phyloP scores from a whole-genome alignment of 441 rosid species.

The Aleurites moluccanus region DNA sequence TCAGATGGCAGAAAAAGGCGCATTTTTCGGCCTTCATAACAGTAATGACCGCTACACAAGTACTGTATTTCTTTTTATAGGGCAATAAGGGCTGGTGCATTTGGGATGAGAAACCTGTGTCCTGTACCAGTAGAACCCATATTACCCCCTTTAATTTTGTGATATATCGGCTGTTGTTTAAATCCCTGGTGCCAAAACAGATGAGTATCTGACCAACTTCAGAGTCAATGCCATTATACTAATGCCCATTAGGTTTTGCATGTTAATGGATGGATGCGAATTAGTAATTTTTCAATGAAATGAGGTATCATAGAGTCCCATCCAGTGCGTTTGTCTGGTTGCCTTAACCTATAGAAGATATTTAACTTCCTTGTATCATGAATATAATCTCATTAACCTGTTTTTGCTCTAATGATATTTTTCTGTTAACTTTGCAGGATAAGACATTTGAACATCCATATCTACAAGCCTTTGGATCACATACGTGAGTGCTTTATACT shows the following conservation, averaged over 20 bases:
- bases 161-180: neutral
- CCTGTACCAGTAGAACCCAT: neutral
- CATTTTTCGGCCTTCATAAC: neutral
- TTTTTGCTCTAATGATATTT: constrained; percentile 16
- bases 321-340: neutral
- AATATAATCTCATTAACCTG: neutral
- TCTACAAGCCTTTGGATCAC: constrained; percentile 92
- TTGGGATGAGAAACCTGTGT: neutral
- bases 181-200: neutral
- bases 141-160: neutral
- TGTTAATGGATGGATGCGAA: too few relatives aligned
- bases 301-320: neutral
- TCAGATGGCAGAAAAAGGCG: neutral
- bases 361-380: neutral
- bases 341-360: neutral
- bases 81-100: neutral
- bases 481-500: constrained; percentile 62
- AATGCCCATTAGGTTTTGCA: neutral
- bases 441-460: constrained; percentile 96
- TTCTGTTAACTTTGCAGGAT: constrained; percentile 57
- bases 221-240: neutral
- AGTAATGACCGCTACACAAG: neutral
- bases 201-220: neutral
- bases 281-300: neutral
- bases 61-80: neutral